Percentiles rank a stretch among this genome's conserved stretches.
These are phyloP conservation scores for Rhipidocladum racemiflorum DNA, from an alignment of 176 grass and related monocot genomes.

Conservation along the genomic window DNA sequence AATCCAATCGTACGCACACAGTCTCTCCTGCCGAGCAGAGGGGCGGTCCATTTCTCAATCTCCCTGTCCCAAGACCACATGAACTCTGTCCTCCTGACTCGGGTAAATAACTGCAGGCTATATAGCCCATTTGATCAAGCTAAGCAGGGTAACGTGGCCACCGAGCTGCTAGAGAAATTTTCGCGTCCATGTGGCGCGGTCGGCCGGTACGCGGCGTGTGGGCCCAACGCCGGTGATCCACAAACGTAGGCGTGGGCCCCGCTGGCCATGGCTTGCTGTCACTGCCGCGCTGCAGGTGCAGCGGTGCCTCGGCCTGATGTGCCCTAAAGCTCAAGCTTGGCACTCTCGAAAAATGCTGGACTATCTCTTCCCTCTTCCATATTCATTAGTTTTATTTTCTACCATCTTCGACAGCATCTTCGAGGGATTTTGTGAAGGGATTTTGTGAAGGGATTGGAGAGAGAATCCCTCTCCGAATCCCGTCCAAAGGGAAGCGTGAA, in stretches of 20 bases:
- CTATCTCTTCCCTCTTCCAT: no score
- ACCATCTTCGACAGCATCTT: no score
- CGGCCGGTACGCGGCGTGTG: not conserved
- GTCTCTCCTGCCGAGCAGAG: not conserved
- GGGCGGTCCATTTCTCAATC: not conserved
- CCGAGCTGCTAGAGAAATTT: not conserved
- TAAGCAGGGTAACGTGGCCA: not conserved
- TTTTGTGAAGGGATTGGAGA: no score
- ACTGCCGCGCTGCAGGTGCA: not conserved
- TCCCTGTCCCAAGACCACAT: not conserved
- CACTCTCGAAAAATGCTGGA: not conserved
- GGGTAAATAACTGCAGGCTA: not conserved
- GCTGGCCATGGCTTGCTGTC: not conserved
- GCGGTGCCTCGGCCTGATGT: not conserved
- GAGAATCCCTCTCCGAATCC: no score
- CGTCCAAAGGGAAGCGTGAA: no score
- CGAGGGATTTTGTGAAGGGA: no score
- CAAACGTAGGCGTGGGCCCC: not conserved
- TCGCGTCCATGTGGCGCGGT: slow-evolving; percentile 32
- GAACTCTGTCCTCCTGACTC: not conserved
- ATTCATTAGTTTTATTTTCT: no score
- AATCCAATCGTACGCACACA: not conserved
- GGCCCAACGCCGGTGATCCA: slow-evolving; percentile 18
- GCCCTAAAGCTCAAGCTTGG: not conserved
- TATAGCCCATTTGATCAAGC: not conserved